phyloP scores from a whole-genome alignment of 202 grass and related monocot species.

The Saccharum hybrid region DNA sequence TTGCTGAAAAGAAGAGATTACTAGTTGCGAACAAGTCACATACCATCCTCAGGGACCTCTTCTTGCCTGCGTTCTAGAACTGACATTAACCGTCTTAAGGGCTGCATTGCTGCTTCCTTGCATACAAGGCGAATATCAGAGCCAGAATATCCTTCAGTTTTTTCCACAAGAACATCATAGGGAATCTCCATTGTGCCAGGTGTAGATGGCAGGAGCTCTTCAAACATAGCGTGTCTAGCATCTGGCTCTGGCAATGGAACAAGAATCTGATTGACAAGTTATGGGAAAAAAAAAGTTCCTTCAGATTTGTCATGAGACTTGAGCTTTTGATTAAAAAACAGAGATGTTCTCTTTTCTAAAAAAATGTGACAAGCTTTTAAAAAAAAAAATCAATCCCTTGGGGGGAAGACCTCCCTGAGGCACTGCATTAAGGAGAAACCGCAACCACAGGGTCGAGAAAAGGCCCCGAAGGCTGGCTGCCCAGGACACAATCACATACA shows the following conservation, averaged over 20 bases:
- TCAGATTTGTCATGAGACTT: not conserved
- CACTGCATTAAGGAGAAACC: not conserved
- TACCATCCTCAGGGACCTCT: conserved; percentile 68
- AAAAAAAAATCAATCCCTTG: not conserved
- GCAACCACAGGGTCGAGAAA: not conserved
- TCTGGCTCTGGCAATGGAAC: conserved; percentile 90
- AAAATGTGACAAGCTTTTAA: not conserved
- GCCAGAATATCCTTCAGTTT: conserved; percentile 88
- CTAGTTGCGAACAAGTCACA: conserved; percentile 42
- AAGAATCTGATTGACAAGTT: conserved; percentile 75
- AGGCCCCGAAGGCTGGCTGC: not conserved
- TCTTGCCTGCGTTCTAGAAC: conserved; percentile 66
- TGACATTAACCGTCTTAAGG: conserved; percentile 77
- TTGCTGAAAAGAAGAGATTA: conserved; percentile 6
- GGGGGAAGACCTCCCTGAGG: not conserved
- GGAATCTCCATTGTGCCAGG: conserved; percentile 57
- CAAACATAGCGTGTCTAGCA: conserved; percentile 86
- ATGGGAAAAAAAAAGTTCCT: conserved; percentile 28
- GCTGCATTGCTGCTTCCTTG: conserved; percentile 97
- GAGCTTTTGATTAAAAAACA: not conserved
- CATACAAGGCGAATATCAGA: conserved; percentile 92
- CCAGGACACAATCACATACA: not conserved
- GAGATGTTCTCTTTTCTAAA: not conserved
- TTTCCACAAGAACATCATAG: conserved; percentile 72
- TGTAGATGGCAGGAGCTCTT: conserved; percentile 73